Evolutionary conservation across 1,284 basidiomycete species (phyloP), one percentile per base, ranked within the genome.

Genomic region (Heliocybe sulcata): DNA sequence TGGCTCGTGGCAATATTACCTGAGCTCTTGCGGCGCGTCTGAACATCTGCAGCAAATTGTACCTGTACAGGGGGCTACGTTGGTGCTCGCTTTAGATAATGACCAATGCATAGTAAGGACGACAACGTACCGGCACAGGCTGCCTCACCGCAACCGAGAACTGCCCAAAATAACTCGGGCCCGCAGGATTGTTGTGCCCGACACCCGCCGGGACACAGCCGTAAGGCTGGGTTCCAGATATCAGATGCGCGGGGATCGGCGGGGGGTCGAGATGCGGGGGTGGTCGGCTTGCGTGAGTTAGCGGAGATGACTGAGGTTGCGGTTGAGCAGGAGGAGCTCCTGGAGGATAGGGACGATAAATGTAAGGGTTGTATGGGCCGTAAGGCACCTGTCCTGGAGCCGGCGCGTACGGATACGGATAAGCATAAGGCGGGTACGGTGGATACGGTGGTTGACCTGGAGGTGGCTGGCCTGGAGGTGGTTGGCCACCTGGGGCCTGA

Each of bases 371-470:
- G 45, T 26, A 54, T 9, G 45, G 31, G 12, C 20, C 20, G 11
- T 49, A 29, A 6, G 47, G 47, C 3, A 22, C 23, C 20, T 26
- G 47, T 4, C 16, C 14, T 49, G 47, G 47, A 12, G 47, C 14
- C 2, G 23, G 26, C 1, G 51, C 47, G 38, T 55, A 56, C 3
- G 51, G 35, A 35, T 59, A 61, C 19, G 59, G 45, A 54, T 61
- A 61, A 2, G 61, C 54, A 23, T 59, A 56, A 20, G 60, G 47
- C 22, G 56, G 54, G 52, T 61, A 63, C 2, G 57, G 25, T 3
- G 31, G 29, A 31, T 31, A 31, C 29, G 29, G 29, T 12, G 29
- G 6, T 12, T 31, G 29, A 12, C 29, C 29, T 31, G 4, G 29
- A 31, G 4, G 4, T 31, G n/a, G n/a, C n/a, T 31, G 29, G 29